Evolutionary conservation across 176 grass and related monocot species (phyloP).

Genomic region (Oryza coarctata): DNA sequence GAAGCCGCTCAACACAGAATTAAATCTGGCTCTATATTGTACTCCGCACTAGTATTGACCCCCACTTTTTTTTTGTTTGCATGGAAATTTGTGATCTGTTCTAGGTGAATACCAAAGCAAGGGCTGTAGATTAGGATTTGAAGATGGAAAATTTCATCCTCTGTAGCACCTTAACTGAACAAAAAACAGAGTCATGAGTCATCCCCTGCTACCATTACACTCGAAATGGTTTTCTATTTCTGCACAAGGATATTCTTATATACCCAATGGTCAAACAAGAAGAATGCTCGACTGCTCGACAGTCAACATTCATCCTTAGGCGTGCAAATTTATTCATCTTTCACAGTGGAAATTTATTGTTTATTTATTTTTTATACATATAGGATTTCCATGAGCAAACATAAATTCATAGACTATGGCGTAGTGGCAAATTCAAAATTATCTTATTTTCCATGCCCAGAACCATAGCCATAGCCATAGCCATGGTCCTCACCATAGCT

Average conservation of each 20-base stretch:
- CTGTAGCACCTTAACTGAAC: not conserved
- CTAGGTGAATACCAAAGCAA: too few relatives aligned
- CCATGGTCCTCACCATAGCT: conserved; percentile 38
- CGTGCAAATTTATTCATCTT: not conserved
- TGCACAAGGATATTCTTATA: not conserved
- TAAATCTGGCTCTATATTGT: too few relatives aligned
- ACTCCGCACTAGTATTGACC: too few relatives aligned
- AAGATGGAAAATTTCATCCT: not conserved
- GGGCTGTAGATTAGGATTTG: too few relatives aligned
- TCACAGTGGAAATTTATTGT: not conserved
- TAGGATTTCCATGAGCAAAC: not conserved
- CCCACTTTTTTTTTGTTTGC: too few relatives aligned
- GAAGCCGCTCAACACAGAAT: too few relatives aligned
- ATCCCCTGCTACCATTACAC: not conserved
- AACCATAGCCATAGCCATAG: not conserved
- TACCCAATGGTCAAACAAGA: not conserved
- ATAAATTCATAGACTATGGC: not conserved
- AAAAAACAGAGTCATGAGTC: not conserved
- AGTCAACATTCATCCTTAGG: not conserved
- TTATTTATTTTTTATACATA: conserved; percentile 18
- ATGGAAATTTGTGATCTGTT: too few relatives aligned
- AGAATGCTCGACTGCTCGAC: not conserved
- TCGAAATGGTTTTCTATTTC: not conserved
- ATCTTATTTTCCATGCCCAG: conserved; percentile 23
- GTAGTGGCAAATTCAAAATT: not conserved